These are phyloP conservation scores for Ogataea haglerorum DNA, from an alignment of 805 yeast genomes.

Conservation along the genomic window DNA sequence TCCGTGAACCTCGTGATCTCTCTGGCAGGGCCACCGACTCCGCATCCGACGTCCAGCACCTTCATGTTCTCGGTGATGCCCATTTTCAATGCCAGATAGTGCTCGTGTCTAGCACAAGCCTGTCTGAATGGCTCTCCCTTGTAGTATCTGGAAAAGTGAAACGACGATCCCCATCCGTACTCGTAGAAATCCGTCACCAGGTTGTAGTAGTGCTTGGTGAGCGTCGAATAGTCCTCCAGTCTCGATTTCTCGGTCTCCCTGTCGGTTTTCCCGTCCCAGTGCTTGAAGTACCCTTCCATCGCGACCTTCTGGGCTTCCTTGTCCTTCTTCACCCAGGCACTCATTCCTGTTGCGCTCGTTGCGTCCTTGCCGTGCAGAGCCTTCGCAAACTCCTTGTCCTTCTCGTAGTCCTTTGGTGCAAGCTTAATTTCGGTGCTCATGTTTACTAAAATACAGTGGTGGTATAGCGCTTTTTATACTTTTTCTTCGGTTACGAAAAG, in stretches of 20 bases:
- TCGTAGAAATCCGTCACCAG: constrained; percentile 97
- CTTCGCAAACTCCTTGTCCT: constrained; percentile 72
- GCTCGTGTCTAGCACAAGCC: constrained; percentile 97
- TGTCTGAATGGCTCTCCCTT: constrained; percentile 90
- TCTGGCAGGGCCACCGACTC: constrained; percentile 99
- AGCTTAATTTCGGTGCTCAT: constrained; percentile 29
- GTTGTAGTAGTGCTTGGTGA: constrained; percentile 94
- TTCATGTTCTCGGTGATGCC: constrained; percentile 74
- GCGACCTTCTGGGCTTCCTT: constrained; percentile 79
- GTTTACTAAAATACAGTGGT: not conserved
- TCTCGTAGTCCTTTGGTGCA: constrained; percentile 53
- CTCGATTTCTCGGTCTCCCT: constrained; percentile 67
- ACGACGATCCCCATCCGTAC: constrained; percentile 98
- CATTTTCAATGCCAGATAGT: constrained; percentile 85
- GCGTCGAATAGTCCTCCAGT: constrained; percentile 79
- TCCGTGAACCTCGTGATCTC: constrained; percentile 91
- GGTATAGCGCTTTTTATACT: not conserved
- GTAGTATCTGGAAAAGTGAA: constrained; percentile 95
- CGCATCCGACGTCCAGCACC: constrained; percentile 97
- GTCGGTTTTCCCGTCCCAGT: constrained; percentile 92
- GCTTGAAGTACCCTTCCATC: constrained; percentile 85
- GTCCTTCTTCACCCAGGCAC: constrained; percentile 76
- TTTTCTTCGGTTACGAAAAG: not conserved
- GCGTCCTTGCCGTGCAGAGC: constrained; percentile 80
- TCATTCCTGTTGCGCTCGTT: constrained; percentile 63